phyloP scores from a whole-genome alignment of 495 filamentous ascomycete species.

The Aspergillus carlsbadensis region DNA sequence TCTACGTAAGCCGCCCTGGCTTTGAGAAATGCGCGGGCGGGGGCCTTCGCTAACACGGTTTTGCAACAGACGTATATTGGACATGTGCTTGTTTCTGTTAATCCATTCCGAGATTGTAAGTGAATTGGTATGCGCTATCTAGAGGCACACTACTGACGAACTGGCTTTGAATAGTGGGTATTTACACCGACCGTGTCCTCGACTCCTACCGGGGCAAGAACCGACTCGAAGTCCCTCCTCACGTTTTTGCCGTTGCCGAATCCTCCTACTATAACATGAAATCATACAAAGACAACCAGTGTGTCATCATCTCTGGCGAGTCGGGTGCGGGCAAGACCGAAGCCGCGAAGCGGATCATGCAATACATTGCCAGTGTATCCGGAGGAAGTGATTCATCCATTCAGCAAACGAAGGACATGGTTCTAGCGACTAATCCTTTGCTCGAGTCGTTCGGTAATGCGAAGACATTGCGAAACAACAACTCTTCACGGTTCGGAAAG shows the following conservation, averaged over 20 bases:
- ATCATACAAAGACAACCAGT: conserved; percentile 98
- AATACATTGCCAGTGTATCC: conserved; percentile 97
- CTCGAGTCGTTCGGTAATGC: conserved; percentile 98
- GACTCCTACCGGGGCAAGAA: conserved; percentile 95
- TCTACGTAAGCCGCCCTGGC: conserved; percentile 67
- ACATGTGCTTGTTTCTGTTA: conserved; percentile 99
- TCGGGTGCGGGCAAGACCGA: conserved; percentile 99
- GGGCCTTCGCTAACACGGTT: conserved; percentile 25
- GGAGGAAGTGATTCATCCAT: conserved; percentile 88
- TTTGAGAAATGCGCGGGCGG: conserved; percentile 15
- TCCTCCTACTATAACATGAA: conserved; percentile 99
- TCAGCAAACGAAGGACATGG: conserved; percentile 98
- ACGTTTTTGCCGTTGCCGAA: conserved; percentile 98
- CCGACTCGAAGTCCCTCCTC: conserved; percentile 89
- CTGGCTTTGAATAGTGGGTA: conserved; percentile 64
- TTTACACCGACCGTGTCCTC: conserved; percentile 93
- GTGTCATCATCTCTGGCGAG: conserved; percentile 98
- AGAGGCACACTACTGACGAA: conserved; percentile 17
- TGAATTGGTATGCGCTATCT: conserved; percentile 18
- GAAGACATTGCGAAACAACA: conserved; percentile 97
- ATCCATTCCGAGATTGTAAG: conserved; percentile 91
- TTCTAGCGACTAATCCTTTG: conserved; percentile 94
- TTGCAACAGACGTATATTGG: conserved; percentile 87
- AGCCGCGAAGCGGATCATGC: conserved; percentile 98
- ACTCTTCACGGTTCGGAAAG: conserved; percentile 97